These are phyloP conservation scores for Malassezia slooffiae DNA, from an alignment of 1,284 basidiomycete species.

Conservation along the genomic window DNA sequence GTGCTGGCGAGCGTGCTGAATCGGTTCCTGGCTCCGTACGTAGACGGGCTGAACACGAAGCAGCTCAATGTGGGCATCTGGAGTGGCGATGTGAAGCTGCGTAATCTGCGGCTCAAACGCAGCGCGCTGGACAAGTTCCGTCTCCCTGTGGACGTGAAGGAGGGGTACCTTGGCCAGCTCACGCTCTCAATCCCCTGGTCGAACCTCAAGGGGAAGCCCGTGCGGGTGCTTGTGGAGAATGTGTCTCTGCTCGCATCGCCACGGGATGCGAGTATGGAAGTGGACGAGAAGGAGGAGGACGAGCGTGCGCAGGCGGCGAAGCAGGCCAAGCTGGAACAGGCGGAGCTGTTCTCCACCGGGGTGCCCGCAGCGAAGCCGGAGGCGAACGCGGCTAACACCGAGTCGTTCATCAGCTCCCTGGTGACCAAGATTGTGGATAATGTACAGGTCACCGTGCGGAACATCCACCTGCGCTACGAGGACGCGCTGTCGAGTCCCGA, in stretches of 20 bases:
- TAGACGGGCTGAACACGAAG: constrained; percentile 88
- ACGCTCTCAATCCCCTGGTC: constrained; percentile 91
- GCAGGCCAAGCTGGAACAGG: constrained; percentile 74
- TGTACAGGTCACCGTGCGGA: constrained; percentile 72
- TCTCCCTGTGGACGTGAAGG: constrained; percentile 86
- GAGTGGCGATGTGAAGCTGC: constrained; percentile 77
- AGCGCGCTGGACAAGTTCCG: constrained; percentile 91
- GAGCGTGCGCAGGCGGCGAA: constrained; percentile 71
- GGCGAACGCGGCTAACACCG: constrained; percentile 63
- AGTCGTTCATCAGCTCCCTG: constrained; percentile 72
- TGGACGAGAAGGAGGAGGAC: constrained; percentile 77
- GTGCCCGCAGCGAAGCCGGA: constrained; percentile 15
- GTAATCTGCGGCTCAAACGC: constrained; percentile 71
- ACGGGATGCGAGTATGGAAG: constrained; percentile 57
- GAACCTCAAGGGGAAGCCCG: constrained; percentile 83
- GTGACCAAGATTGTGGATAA: constrained; percentile 91
- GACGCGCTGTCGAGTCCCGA: constrained; percentile 86
- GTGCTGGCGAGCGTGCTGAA: constrained; percentile 52
- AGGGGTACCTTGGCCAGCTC: constrained; percentile 82
- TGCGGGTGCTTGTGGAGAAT: constrained; percentile 83
- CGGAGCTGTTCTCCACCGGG: constrained; percentile 60
- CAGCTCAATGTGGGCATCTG: constrained; percentile 91
- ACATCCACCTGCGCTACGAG: constrained; percentile 68
- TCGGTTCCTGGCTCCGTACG: constrained; percentile 83
- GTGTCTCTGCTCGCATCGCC: constrained; percentile 88